Evolutionary conservation across 2,329 filamentous ascomycete genomes (phyloP), one percentile per base, ranked within the genome.

Genomic region (Didymella keratinophila): DNA sequence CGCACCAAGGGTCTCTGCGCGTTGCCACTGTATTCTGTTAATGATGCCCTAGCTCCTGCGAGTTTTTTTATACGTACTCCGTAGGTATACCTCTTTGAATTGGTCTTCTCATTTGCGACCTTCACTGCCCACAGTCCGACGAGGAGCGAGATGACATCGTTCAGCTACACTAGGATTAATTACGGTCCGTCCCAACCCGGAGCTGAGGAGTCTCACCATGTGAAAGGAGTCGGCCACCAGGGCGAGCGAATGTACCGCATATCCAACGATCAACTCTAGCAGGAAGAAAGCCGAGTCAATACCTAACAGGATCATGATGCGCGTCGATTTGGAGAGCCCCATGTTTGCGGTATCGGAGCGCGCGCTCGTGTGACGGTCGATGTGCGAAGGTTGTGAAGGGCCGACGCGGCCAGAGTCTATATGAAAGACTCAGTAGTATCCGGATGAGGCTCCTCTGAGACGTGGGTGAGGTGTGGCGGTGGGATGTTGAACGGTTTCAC

Each of bases 161-260:
- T 99, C 61, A 99, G 84, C 90, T 93, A 52, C 21, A 52, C 30
- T 10, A 23, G 2, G 11, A 21, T 60, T 48, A 60, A 36, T 21
- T 25, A 41, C 11, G 18, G n/a, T 32, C 20, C 30, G 39, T 53
- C 56, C 68, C 57, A 68, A 66, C 56, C 56, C 37, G 52, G 25
- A 32, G 45, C 44, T 43, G 52, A 36, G 39, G 12, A 34, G 45
- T 21, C 84, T 69, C 74, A 92, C 90, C 95, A 99, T 99, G 80
- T 99, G 95, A 78, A 99, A 99, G 60, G 95, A 93, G 81, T 99
- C 95, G 52, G 95, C 95, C 74, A 96, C 93, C 58, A 99, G 85
- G 36, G 95, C 95, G 68, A 99, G 86, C 18, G 95, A 98, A 74
- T 93, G 89, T 60, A 96, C 92, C 63, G 89, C 82, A 82, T 97